A percentile compares a stretch with the other conserved stretches of the same genome.
phyloP scores from a whole-genome alignment of 768 basidiomycete species.

The Krasilnikovozyma curviuscula region DNA sequence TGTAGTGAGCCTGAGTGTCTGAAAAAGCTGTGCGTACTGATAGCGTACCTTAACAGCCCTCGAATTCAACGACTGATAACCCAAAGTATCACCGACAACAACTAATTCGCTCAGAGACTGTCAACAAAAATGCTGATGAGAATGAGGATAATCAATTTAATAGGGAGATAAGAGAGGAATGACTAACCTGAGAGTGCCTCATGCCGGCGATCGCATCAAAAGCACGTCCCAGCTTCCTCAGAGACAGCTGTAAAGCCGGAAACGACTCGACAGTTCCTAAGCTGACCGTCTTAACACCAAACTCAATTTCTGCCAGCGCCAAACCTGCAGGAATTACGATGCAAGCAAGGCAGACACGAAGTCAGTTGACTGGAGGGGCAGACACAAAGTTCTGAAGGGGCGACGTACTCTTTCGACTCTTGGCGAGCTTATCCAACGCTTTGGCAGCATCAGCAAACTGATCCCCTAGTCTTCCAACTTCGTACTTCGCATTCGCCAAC shows the following conservation, averaged over 20 bases:
- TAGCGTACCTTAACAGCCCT: constrained; percentile 54
- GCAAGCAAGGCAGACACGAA: not conserved
- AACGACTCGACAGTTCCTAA: constrained; percentile 78
- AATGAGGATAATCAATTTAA: not conserved
- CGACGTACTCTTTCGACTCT: constrained; percentile 50
- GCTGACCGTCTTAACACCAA: constrained; percentile 81
- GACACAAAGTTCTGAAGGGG: not conserved
- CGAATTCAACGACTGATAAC: constrained; percentile 95
- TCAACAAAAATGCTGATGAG: not conserved
- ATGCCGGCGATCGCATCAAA: constrained; percentile 78
- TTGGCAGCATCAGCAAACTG: constrained; percentile 86
- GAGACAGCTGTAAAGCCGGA: constrained; percentile 57
- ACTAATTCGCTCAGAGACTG: constrained; percentile 80
- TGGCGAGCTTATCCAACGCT: constrained; percentile 67
- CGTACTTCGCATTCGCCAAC: constrained; percentile 69
- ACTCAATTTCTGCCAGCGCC: constrained; percentile 59
- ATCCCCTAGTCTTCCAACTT: constrained; percentile 74
- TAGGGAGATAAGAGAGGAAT: not conserved
- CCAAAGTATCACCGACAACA: constrained; percentile 82
- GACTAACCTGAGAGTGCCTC: constrained; percentile 51
- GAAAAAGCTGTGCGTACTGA: not conserved
- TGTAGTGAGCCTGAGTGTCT: not conserved
- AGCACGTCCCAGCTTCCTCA: constrained; percentile 66
- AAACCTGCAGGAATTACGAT: constrained; percentile 35
- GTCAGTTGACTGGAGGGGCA: not conserved